Evolutionary conservation across 306 rosid species (phyloP).

Genomic region (Cyamopsis tetragonoloba): DNA sequence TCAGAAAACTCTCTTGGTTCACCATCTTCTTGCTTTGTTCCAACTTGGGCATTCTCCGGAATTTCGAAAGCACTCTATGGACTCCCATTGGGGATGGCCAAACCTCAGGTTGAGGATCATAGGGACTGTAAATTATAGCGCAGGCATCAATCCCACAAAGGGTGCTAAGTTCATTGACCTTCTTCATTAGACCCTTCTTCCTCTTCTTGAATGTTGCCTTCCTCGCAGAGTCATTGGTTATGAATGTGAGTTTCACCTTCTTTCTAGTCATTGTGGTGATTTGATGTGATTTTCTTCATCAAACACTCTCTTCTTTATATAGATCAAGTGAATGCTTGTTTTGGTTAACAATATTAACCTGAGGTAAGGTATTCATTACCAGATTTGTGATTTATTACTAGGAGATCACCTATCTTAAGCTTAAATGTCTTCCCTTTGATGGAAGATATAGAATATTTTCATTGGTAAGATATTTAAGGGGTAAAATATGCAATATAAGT

Average conservation of each 20-base stretch:
- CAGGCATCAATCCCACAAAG: constrained; percentile 47
- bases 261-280: constrained; percentile 39
- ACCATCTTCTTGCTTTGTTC: constrained; percentile 51
- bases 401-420: no score
- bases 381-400: constrained; percentile 11
- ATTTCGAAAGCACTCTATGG: constrained; percentile 25
- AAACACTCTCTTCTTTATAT: constrained; percentile 11
- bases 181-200: constrained; percentile 47
- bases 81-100: constrained; percentile 43
- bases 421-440: no score
- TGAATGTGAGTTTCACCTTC: constrained; percentile 46
- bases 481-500: no score
- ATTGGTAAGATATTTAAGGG: no score
- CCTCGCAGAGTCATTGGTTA: constrained; percentile 40
- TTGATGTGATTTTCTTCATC: neutral
- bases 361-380: neutral
- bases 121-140: constrained; percentile 40
- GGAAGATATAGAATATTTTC: no score
- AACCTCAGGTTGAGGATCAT: constrained; percentile 46
- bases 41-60: constrained; percentile 38
- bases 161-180: constrained; percentile 41
- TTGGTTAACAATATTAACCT: neutral
- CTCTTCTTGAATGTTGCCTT: constrained; percentile 48
- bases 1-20: constrained; percentile 41
- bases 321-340: no score